phyloP scores from a whole-genome alignment of 2,329 filamentous ascomycete genomes.

The Teratosphaeria pseudoeucalypti region DNA sequence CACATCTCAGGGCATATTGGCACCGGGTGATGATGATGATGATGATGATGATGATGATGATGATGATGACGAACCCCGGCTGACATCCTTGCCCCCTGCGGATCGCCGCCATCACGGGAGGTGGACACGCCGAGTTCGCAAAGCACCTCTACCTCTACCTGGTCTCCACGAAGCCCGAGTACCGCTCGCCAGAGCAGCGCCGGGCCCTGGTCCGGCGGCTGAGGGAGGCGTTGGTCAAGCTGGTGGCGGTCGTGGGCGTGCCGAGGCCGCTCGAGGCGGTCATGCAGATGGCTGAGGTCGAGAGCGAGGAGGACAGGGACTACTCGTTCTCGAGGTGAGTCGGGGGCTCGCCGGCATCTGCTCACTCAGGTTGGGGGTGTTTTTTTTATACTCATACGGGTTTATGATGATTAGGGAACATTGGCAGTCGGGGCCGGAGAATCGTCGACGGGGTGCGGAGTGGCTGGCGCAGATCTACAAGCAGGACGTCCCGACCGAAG shows the following conservation, averaged over 20 bases:
- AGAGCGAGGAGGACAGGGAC: constrained; percentile 48
- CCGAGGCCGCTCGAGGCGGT: constrained; percentile 54
- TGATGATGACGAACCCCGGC: neutral
- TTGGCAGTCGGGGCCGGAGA: constrained; percentile 50
- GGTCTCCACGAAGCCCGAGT: constrained; percentile 36
- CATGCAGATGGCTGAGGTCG: constrained; percentile 43
- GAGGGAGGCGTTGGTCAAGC: constrained; percentile 50
- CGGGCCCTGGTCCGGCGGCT: constrained; percentile 41
- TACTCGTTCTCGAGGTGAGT: constrained; percentile 38
- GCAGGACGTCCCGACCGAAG: constrained; percentile 29
- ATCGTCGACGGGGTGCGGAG: constrained; percentile 40
- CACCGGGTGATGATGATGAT: too few relatives aligned
- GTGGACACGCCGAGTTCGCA: constrained; percentile 42
- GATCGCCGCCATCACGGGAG: constrained; percentile 39
- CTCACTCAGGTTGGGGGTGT: too few relatives aligned
- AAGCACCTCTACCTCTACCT: constrained; percentile 48
- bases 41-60: too few relatives aligned
- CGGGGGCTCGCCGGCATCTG: too few relatives aligned
- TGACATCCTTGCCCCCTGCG: constrained; percentile 7
- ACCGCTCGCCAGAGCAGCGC: constrained; percentile 33
- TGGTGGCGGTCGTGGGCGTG: constrained; percentile 48
- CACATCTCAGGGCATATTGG: too few relatives aligned
- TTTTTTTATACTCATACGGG: neutral
- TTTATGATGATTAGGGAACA: constrained; percentile 28
- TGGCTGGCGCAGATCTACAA: constrained; percentile 51